A percentile compares a stretch with the other conserved stretches of the same genome.
Conservation (phyloP, 805 yeast genomes). For the Saccharomyces eubayanus region DNA sequence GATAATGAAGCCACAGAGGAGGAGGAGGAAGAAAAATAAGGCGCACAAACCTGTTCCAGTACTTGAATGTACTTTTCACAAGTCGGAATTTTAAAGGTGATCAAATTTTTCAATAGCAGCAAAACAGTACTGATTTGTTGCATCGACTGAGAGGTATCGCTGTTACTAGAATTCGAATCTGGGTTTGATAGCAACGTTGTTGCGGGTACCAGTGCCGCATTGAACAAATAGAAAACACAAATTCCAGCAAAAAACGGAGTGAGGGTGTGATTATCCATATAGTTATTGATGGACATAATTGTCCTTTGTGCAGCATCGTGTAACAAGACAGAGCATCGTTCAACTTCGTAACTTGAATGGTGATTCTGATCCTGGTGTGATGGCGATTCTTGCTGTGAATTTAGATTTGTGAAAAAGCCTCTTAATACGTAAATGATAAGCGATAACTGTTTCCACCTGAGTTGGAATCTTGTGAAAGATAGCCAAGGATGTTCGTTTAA, state of each 20-base stretch:
- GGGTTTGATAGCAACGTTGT: constrained; percentile 27
- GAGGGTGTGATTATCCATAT: constrained; percentile 28
- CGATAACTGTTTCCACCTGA: constrained; percentile 53
- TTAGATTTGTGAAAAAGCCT: constrained; percentile 45
- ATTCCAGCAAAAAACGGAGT: constrained; percentile 54
- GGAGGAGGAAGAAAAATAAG: not conserved
- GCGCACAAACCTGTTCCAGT: constrained; percentile 4
- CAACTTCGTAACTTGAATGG: constrained; percentile 22
- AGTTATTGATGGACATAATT: constrained; percentile 41
- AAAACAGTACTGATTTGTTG: constrained; percentile 4
- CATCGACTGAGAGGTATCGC: constrained; percentile 7
- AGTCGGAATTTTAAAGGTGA: constrained; percentile 3
- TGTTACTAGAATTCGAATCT: constrained; percentile 35
- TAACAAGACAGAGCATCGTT: constrained; percentile 41
- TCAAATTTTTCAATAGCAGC: constrained; percentile 1
- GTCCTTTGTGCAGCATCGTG: constrained; percentile 45
- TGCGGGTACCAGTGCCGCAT: constrained; percentile 52
- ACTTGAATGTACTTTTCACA: constrained; percentile 8
- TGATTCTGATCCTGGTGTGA: constrained; percentile 32
- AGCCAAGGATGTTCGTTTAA: constrained; percentile 52
- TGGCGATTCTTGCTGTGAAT: constrained; percentile 30
- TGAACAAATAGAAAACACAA: constrained; percentile 54
- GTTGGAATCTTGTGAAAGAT: constrained; percentile 41
- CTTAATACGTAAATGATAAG: constrained; percentile 47
- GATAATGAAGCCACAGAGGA: not conserved